These are phyloP conservation scores for Kodamaea leandrae DNA, from an alignment of 805 yeast genomes.

Conservation along the genomic window DNA sequence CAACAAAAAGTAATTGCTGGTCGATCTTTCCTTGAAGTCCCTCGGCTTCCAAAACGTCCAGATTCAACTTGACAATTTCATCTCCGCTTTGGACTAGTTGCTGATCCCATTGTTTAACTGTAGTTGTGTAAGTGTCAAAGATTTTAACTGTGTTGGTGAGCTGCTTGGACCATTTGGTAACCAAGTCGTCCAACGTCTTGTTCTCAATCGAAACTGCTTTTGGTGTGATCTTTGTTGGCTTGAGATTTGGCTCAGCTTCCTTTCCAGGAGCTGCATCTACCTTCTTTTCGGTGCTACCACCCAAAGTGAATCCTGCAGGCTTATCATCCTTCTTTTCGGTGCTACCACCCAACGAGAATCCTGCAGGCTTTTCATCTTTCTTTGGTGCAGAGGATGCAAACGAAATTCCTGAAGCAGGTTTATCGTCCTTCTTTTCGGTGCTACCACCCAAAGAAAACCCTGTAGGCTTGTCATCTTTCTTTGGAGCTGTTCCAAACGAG, in stretches of 20 bases:
- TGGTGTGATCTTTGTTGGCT: conserved; percentile 58
- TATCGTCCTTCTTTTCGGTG: conserved; percentile 10
- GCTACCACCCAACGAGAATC: conserved; percentile 18
- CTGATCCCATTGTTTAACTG: conserved; percentile 83
- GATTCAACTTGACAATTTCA: conserved; percentile 71
- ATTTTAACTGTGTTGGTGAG: conserved; percentile 68
- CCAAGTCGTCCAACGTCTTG: conserved; percentile 88
- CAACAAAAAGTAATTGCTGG: conserved; percentile 80
- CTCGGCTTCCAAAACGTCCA: conserved; percentile 79
- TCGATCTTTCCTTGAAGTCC: conserved; percentile 82
- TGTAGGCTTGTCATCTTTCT: conserved; percentile 1
- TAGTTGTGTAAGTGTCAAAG: conserved; percentile 71
- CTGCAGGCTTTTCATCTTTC: conserved; percentile 10
- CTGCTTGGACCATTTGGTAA: conserved; percentile 90
- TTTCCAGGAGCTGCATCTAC: conserved; percentile 10
- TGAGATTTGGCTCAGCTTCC: conserved; percentile 29
- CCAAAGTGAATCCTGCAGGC: conserved; percentile 13
- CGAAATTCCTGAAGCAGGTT: conserved; percentile 10
- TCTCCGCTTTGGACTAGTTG: conserved; percentile 82
- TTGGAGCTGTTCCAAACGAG: background rate
- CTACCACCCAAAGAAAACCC: conserved; percentile 16
- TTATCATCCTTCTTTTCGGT: conserved; percentile 12
- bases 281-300: conserved; percentile 17
- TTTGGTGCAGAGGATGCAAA: conserved; percentile 21
- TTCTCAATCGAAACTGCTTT: conserved; percentile 78